Evolutionary conservation across 1,284 basidiomycete genomes (phyloP), one percentile per base, ranked within the genome.

Genomic region (Chiua sp.): DNA sequence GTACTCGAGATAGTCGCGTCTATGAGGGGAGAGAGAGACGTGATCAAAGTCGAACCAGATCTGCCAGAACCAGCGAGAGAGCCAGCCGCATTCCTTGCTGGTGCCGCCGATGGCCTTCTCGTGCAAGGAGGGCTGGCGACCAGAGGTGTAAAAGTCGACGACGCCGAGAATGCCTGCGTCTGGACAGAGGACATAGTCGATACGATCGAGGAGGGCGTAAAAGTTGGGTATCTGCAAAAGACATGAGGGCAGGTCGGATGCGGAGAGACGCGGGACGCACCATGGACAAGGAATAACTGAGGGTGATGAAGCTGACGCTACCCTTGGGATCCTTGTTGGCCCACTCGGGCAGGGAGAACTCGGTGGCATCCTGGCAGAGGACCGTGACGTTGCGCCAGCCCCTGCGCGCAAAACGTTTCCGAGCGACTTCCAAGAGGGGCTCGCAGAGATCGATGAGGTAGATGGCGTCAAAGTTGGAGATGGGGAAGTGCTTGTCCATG

Each of bases 41-140:
- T 92, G 89, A 72, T 94, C 92, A 57, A 92, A 83, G 64, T 90
- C 87, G 73, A 93, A 93, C 91, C 88, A 90, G 51, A 87, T 87
- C 65, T 88, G 87, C 90, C 90, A 94, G 79, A 94, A 94, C 87
- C 89, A 89, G 15, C 91, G 83, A 46, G 84, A 84, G 59, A 91
- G 76, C 88, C 89, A 92, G 11, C 85, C 85, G 57, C 89, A 89
- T 62, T 90, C 84, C 56, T 90, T 87, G 65, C 83, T 84, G 12
- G 81, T 80, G 1, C 89, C 90, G 3, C 90, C 91, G 53, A 92
- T 90, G 0, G 90, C 86, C 71, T 85, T 87, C 60, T 87, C 84
- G 58, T 83, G 80, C 22, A 83, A 76, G 6, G 83, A 85, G 51
- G 75, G 80, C 67, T 79, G 81, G 57, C 81, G 85, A 61, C 80